A percentile compares a stretch with the other conserved stretches of the same genome.
phyloP scores from a whole-genome alignment of 805 yeast species.

The Metschnikowia santaceciliae region DNA sequence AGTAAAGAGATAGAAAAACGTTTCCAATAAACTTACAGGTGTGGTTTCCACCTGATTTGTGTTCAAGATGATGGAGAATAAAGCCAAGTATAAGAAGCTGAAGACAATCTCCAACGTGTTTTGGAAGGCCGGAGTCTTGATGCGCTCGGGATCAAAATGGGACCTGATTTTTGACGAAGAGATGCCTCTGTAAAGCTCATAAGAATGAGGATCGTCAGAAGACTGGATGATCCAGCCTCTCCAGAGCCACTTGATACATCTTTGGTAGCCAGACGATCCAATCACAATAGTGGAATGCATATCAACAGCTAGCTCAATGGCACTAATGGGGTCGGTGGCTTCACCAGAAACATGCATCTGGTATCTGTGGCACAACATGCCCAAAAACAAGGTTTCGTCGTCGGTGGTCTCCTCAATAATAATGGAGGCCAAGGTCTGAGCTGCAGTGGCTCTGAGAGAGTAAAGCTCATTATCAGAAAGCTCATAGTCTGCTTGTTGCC shows the following conservation, averaged over 20 bases:
- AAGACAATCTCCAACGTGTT: slow-evolving; percentile 66
- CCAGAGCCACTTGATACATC: slow-evolving; percentile 90
- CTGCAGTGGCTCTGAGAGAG: slow-evolving; percentile 58
- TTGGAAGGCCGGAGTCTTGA: slow-evolving; percentile 83
- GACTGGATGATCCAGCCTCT: slow-evolving; percentile 88
- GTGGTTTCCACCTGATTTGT: slow-evolving; percentile 41
- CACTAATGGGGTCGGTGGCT: slow-evolving; percentile 65
- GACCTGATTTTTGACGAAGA: slow-evolving; percentile 48
- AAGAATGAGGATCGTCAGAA: slow-evolving; percentile 62
- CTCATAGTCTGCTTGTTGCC: slow-evolving; percentile 53
- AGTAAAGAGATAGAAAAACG: slow-evolving; percentile 60
- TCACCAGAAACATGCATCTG: slow-evolving; percentile 57
- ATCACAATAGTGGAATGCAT: slow-evolving; percentile 75
- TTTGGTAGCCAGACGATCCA: slow-evolving; percentile 76
- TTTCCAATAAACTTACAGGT: slow-evolving; percentile 45
- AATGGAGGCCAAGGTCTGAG: slow-evolving; percentile 67
- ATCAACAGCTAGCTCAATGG: slow-evolving; percentile 81
- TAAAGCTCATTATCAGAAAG: slow-evolving; percentile 66
- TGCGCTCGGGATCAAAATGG: slow-evolving; percentile 79
- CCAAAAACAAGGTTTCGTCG: slow-evolving; percentile 62
- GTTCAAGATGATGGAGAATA: slow-evolving; percentile 65
- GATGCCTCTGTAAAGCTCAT: slow-evolving; percentile 59
- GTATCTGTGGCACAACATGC: slow-evolving; percentile 74
- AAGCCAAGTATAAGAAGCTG: slow-evolving; percentile 55
- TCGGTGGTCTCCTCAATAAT: slow-evolving; percentile 61